These are phyloP conservation scores for Rhytidhysteron rufulum DNA, from an alignment of 2,329 filamentous ascomycete species.

Conservation along the genomic window DNA sequence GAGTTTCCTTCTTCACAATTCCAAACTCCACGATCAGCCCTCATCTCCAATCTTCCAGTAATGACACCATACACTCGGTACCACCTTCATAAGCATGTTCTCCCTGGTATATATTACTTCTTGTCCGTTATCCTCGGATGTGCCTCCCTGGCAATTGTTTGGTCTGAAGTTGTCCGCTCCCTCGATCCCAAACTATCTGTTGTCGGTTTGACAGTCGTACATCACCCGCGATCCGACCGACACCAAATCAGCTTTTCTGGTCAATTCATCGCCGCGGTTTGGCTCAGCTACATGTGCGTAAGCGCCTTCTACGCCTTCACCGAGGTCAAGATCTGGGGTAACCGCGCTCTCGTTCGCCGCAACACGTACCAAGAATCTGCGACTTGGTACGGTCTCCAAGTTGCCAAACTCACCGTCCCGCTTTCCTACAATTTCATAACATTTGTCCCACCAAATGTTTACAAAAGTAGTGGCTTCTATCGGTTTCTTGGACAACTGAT, in stretches of 20 bases:
- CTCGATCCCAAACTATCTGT: constrained; percentile 72
- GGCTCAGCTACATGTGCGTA: constrained; percentile 95
- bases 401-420: constrained; percentile 88
- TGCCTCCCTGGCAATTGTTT: constrained; percentile 80
- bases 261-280: constrained; percentile 77
- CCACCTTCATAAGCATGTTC: constrained; percentile 66
- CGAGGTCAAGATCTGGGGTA: constrained; percentile 96
- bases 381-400: constrained; percentile 92
- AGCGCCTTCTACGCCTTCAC: constrained; percentile 84
- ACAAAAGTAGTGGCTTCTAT: constrained; percentile 78
- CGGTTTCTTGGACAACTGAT: constrained; percentile 79
- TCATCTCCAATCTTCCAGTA: constrained; percentile 43
- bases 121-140: constrained; percentile 66
- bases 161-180: constrained; percentile 90
- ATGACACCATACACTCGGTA: constrained; percentile 81
- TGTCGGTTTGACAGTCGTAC: constrained; percentile 65
- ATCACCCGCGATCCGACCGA: constrained; percentile 67
- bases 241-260: constrained; percentile 81
- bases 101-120: constrained; percentile 64
- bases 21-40: constrained; percentile 50
- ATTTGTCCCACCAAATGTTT: constrained; percentile 71
- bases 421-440: constrained; percentile 96
- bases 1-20: constrained; percentile 62
- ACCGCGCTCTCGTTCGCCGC: constrained; percentile 80
- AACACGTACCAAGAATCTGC: constrained; percentile 92